phyloP scores from a whole-genome alignment of 306 rosid species.

The Leucaena leucocephala region DNA sequence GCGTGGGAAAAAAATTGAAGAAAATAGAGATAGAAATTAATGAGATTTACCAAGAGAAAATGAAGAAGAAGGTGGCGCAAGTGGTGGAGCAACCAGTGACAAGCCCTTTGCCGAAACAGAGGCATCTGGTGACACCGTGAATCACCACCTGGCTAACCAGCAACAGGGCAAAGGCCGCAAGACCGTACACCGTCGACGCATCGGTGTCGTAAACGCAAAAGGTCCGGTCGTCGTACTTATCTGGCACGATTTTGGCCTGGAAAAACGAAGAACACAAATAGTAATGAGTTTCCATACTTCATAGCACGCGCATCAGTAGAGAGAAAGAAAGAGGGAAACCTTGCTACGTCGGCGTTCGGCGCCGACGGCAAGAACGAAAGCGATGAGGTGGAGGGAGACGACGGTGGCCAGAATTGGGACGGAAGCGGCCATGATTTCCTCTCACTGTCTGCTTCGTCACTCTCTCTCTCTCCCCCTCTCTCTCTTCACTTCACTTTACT shows the following conservation, averaged over 20 bases:
- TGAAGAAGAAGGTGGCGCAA: conserved; percentile 66
- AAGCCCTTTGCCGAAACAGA: conserved; percentile 91
- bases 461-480: neutral
- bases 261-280: neutral
- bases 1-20: neutral
- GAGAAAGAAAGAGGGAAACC: conserved; percentile 33
- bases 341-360: conserved; percentile 90
- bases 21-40: neutral
- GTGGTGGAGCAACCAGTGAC: conserved; percentile 66
- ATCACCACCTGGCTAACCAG: conserved; percentile 69
- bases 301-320: neutral
- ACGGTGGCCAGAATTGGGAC: conserved; percentile 54
- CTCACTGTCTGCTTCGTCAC: neutral
- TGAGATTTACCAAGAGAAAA: conserved; percentile 68
- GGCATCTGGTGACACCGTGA: conserved; percentile 80
- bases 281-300: neutral
- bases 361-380: conserved; percentile 84
- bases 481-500: neutral
- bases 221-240: conserved; percentile 71
- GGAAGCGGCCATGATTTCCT: conserved; percentile 66
- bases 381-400: conserved; percentile 78
- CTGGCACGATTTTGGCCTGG: conserved; percentile 69
- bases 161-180: conserved; percentile 67
- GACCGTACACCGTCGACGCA: conserved; percentile 89
- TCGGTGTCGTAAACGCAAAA: conserved; percentile 78